These are phyloP conservation scores for Colletotrichum sp. DNA, from an alignment of 2,329 filamentous ascomycete genomes.

Conservation along the genomic window DNA sequence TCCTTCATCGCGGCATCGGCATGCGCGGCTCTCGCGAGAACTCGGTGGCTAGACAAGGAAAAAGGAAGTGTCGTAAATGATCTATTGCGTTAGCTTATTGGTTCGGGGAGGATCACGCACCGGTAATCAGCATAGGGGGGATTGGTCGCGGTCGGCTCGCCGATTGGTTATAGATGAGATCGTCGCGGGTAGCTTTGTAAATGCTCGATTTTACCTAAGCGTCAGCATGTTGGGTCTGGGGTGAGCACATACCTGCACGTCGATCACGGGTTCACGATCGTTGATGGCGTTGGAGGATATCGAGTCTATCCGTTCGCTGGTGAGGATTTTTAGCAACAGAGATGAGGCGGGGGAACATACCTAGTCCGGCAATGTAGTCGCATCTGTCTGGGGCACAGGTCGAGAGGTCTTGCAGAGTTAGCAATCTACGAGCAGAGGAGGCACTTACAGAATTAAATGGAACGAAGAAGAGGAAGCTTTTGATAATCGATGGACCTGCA, in stretches of 20 bases:
- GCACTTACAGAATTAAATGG: not conserved
- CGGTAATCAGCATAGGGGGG: not conserved
- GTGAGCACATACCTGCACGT: not conserved
- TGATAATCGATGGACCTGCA: not conserved
- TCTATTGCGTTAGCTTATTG: not conserved
- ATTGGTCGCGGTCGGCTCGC: not conserved
- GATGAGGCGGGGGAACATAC: not conserved
- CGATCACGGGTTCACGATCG: too few species aligned
- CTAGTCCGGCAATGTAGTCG: not conserved
- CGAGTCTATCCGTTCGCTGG: too few species aligned
- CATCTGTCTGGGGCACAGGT: not conserved
- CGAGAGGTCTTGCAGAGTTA: not conserved
- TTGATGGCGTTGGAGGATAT: too few species aligned
- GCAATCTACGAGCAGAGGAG: not conserved
- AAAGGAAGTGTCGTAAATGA: not conserved
- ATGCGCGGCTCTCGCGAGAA: not conserved
- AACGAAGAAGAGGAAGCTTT: not conserved
- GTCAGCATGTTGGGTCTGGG: not conserved
- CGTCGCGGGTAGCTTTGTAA: not conserved
- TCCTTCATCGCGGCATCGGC: not conserved
- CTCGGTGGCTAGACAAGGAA: not conserved
- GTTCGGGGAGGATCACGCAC: not conserved
- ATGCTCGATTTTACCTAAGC: not conserved
- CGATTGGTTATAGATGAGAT: not conserved
- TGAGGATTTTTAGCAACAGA: not conserved